Conservation (phyloP, 2,329 filamentous ascomycete species). For the Exophiala xenobiotica region DNA sequence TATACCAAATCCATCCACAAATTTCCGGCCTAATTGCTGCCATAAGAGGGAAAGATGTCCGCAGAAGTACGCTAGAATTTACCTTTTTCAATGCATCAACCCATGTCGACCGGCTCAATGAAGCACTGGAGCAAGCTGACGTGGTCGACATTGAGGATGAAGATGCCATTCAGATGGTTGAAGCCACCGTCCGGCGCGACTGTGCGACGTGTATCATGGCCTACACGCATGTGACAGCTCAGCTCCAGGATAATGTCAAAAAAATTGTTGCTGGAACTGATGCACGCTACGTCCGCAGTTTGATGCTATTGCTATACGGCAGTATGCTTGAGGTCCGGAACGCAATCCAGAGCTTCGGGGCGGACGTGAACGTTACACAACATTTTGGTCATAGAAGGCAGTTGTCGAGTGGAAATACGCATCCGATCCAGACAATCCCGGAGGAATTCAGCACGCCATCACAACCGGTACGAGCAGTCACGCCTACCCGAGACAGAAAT, state of each 20-base stretch:
- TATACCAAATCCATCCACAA: constrained; percentile 53
- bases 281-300: constrained; percentile 56
- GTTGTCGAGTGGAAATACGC: constrained; percentile 32
- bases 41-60: constrained; percentile 45
- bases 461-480: constrained; percentile 36
- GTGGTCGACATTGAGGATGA: constrained; percentile 51
- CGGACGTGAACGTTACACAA: constrained; percentile 35
- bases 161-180: constrained; percentile 43
- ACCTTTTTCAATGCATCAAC: constrained; percentile 57
- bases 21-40: constrained; percentile 48
- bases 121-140: constrained; percentile 52
- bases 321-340: constrained; percentile 61
- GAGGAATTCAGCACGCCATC: constrained; percentile 34
- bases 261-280: constrained; percentile 58
- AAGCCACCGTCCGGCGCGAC: constrained; percentile 46
- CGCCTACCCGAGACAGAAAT: constrained; percentile 49
- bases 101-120: constrained; percentile 57
- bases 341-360: constrained; percentile 54
- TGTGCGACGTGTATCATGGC: constrained; percentile 51
- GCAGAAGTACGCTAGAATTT: constrained; percentile 54
- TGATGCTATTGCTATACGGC: constrained; percentile 60
- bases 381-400: constrained; percentile 32
- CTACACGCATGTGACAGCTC: constrained; percentile 50
- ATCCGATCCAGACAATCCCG: constrained; percentile 34
- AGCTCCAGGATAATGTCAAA: constrained; percentile 48